Evolutionary conservation across 2,329 filamentous ascomycete genomes (phyloP), one percentile per base, ranked within the genome.

Genomic region (Clarireedia paspali): DNA sequence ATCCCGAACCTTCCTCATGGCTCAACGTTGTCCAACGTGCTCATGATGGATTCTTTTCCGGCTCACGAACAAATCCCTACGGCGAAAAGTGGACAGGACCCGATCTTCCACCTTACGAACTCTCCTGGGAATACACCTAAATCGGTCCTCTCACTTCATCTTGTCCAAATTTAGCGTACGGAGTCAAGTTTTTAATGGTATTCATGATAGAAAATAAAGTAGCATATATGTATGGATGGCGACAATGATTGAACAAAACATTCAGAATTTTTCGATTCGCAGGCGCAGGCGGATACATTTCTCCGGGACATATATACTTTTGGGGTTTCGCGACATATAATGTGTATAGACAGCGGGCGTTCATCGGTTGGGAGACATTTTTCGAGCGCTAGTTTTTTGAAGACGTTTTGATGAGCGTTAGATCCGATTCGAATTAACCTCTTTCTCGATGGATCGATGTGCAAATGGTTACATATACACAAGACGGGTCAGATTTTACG

Each of bases 1-100:
- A 78, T 56, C 78, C 78, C 1, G 77, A 81, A 65, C 78, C 77
- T 10, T 78, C 75, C 5, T 79, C 76, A 0, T 81, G 78, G 78
- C 71, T 81, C 27, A 74, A 77, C 24, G 71, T 80, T 53, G 71
- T 80, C 48, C 73, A 79, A 60, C 72, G 74, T 34, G 77, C 78
- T 1, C 77, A 81, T 53, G 77, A 81, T 58, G 77, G 74, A 38
- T 81, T 79, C 68, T 77, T 81, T 60, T 70, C 71, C 0, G 72
- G 76, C n/a, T 64, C 69, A 6, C 71, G 77, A 44, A 72, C 70
- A 39, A 81, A 81, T 60, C 70, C 72, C 0, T 81, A 81, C 59
- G 77, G 77, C 50, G 78, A 81, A 66, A 73, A 72, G 54, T 81
- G 78, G 78, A 34, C 30, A 9, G 30, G 30, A 12, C 30, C 30